Evolutionary conservation across 495 filamentous ascomycete genomes (phyloP).

Genomic region (Mycothermus thermophilus): DNA sequence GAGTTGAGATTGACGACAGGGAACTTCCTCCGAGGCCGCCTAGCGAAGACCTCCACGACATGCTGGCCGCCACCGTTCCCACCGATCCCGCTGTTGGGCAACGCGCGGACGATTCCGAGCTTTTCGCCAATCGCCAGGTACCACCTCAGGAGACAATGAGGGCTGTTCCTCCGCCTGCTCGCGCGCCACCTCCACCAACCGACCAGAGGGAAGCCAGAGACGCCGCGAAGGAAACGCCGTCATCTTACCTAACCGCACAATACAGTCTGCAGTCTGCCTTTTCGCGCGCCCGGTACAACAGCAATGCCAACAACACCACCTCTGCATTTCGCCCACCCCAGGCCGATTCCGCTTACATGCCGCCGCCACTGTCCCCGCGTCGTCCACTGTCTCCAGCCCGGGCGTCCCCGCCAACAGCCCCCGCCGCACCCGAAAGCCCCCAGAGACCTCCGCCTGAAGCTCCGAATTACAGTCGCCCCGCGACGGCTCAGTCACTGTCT

Average conservation of each 20-base stretch:
- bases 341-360: conserved; percentile 42
- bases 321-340: conserved; percentile 28
- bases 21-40: conserved; percentile 66
- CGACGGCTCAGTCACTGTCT: conserved; percentile 9
- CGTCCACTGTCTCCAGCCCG: conserved; percentile 26
- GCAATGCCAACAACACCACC: too few relatives aligned
- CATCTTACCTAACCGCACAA: conserved; percentile 14
- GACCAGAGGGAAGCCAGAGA: conserved; percentile 8
- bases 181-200: too few relatives aligned
- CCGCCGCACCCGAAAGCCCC: conserved; percentile 19
- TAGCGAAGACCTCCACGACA: conserved; percentile 35
- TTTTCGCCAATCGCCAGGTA: too few relatives aligned
- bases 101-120: too few relatives aligned
- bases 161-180: too few relatives aligned
- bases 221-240: conserved; percentile 3
- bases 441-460: conserved; percentile 29
- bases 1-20: conserved; percentile 45
- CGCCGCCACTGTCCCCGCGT: conserved; percentile 52
- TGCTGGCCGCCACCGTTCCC: conserved; percentile 34
- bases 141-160: too few relatives aligned
- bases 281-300: conserved; percentile 29
- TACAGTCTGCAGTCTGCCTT: conserved; percentile 34
- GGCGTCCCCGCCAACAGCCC: conserved; percentile 19
- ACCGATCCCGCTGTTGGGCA: too few relatives aligned
- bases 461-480: conserved; percentile 24